Percentiles rank a stretch among this genome's conserved stretches.
Conservation (phyloP, 768 basidiomycete genomes). For the Cystoderma amianthinum region DNA sequence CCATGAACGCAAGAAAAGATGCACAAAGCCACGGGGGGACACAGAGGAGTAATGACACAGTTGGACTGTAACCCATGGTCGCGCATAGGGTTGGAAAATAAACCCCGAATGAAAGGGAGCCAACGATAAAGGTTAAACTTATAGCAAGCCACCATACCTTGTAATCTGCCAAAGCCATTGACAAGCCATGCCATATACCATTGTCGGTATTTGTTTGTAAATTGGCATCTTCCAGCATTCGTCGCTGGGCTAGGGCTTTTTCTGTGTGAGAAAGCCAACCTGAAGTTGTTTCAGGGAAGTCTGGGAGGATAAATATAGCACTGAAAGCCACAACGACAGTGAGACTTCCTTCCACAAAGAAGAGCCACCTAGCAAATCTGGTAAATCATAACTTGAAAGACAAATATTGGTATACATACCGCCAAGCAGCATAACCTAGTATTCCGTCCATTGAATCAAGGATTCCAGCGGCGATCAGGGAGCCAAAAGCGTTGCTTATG, state of each 20-base stretch:
- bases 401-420: conserved; percentile 34
- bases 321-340: conserved; percentile 43
- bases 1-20: conserved; percentile 44
- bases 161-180: conserved; percentile 58
- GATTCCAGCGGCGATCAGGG: conserved; percentile 72
- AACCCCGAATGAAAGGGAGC: conserved; percentile 63
- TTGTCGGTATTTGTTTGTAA: conserved; percentile 11
- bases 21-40: conserved; percentile 61
- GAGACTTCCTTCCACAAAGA: conserved; percentile 59
- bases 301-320: conserved; percentile 63
- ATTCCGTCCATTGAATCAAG: conserved; percentile 65
- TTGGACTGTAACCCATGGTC: conserved; percentile 62
- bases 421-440: conserved; percentile 67
- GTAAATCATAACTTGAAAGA: not conserved
- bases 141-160: conserved; percentile 61
- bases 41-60: conserved; percentile 53
- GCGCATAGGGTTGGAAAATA: conserved; percentile 68
- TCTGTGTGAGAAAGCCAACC: conserved; percentile 55
- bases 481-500: conserved; percentile 78
- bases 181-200: conserved; percentile 32
- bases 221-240: conserved; percentile 56
- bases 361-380: conserved; percentile 52
- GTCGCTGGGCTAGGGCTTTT: conserved; percentile 43
- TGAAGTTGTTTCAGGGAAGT: conserved; percentile 54
- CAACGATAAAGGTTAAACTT: conserved; percentile 29